Evolutionary conservation across 345 rosid species (phyloP).

Genomic region (Theobroma cacao): DNA sequence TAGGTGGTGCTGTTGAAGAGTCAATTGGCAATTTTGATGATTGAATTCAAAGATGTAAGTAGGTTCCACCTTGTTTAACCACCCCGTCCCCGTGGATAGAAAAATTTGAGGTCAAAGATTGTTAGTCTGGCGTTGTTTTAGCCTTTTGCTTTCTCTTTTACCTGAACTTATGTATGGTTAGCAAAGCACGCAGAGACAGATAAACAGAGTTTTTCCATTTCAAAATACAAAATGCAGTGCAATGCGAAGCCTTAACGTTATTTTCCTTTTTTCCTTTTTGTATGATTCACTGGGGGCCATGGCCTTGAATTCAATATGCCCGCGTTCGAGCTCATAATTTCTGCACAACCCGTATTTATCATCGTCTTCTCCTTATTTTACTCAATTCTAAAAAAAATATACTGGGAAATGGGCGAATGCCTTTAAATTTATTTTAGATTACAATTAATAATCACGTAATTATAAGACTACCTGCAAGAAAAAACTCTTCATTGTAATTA

Average conservation of each 20-base stretch:
- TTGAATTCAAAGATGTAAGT: neutral
- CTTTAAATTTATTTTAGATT: too few species aligned
- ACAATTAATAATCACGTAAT: too few species aligned
- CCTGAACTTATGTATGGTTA: neutral
- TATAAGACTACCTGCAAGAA: too few species aligned
- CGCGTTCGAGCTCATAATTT: neutral
- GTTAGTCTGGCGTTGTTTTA: neutral
- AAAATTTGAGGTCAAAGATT: neutral
- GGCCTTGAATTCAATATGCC: neutral
- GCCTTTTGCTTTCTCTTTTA: neutral
- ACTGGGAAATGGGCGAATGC: too few species aligned
- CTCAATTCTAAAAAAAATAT: too few species aligned
- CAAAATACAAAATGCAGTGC: neutral
- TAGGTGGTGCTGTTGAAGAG: slow-evolving; percentile 11
- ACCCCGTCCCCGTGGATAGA: neutral
- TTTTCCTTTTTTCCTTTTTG: neutral
- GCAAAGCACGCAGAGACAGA: neutral
- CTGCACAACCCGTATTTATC: too few species aligned
- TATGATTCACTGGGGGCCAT: neutral
- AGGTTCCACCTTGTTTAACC: slow-evolving; percentile 10
- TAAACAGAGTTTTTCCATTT: neutral
- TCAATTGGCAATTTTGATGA: neutral
- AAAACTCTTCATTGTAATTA: too few species aligned
- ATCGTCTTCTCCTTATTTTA: too few species aligned
- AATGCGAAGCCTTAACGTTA: neutral